phyloP scores from a whole-genome alignment of 441 rosid species.

The Jatropha podagrica region DNA sequence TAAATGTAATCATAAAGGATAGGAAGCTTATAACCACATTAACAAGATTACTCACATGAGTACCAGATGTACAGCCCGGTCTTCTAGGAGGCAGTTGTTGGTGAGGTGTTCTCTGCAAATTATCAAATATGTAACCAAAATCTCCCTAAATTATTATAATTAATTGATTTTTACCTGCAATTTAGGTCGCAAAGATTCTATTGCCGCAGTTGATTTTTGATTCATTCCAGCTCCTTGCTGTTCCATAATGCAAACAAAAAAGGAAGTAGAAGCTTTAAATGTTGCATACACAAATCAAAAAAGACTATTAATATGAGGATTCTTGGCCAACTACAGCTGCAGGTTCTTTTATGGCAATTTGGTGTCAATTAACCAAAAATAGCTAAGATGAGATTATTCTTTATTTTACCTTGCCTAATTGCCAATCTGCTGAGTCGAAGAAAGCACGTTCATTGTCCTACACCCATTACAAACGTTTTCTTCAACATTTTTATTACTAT shows the following conservation, averaged over 20 bases:
- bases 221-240: slow-evolving; percentile 67
- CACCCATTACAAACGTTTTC: not conserved
- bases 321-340: not conserved
- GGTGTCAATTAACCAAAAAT: not conserved
- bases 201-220: slow-evolving; percentile 43
- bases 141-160: too few relatives aligned
- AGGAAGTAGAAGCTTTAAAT: not conserved
- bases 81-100: slow-evolving; percentile 69
- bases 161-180: slow-evolving; percentile 42
- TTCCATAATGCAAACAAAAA: not conserved
- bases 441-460: slow-evolving; percentile 78
- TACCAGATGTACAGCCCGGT: slow-evolving; percentile 58
- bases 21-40: too few relatives aligned
- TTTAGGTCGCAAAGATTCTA: slow-evolving; percentile 67
- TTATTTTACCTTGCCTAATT: slow-evolving; percentile 55
- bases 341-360: not conserved
- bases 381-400: not conserved
- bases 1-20: too few relatives aligned
- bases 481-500: not conserved
- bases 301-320: not conserved
- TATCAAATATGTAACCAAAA: not conserved
- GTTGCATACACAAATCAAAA: not conserved
- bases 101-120: slow-evolving; percentile 58
- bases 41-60: slow-evolving; percentile 30
- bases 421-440: slow-evolving; percentile 95